These are phyloP conservation scores for Arabis hirsuta DNA, from an alignment of 345 rosid genomes.

Conservation along the genomic window DNA sequence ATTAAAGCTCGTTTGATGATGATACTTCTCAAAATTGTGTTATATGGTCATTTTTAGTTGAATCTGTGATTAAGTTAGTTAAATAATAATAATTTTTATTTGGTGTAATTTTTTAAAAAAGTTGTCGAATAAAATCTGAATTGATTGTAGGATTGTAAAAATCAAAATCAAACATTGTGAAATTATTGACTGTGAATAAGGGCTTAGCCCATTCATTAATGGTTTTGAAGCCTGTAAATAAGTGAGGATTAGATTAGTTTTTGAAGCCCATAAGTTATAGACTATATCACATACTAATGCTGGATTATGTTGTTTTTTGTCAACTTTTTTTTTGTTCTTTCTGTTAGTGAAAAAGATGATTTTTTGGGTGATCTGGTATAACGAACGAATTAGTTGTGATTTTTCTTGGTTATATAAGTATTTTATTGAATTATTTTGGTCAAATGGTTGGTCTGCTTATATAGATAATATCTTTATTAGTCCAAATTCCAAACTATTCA, in stretches of 20 bases:
- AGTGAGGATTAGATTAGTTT: too few species aligned
- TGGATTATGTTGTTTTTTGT: too few species aligned
- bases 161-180: too few species aligned
- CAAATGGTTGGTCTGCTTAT: slow-evolving; percentile 12
- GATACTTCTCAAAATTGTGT: not conserved
- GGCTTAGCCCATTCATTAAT: too few species aligned
- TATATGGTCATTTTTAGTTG: slow-evolving; percentile 8
- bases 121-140: not conserved
- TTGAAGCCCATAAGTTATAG: too few species aligned
- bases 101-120: too few species aligned
- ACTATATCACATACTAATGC: too few species aligned
- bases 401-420: not conserved
- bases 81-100: not conserved
- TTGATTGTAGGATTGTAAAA: too few species aligned
- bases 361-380: slow-evolving; percentile 6
- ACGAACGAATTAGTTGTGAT: slow-evolving; percentile 1
- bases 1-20: not conserved
- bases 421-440: not conserved
- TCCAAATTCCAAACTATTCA: slow-evolving; percentile 21
- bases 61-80: slow-evolving; percentile 7
- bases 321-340: not conserved
- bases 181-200: too few species aligned
- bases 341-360: not conserved
- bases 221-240: too few species aligned
- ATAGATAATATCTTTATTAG: not conserved